Evolutionary conservation across 768 basidiomycete species (phyloP).

Genomic region (Panellus pusillus): DNA sequence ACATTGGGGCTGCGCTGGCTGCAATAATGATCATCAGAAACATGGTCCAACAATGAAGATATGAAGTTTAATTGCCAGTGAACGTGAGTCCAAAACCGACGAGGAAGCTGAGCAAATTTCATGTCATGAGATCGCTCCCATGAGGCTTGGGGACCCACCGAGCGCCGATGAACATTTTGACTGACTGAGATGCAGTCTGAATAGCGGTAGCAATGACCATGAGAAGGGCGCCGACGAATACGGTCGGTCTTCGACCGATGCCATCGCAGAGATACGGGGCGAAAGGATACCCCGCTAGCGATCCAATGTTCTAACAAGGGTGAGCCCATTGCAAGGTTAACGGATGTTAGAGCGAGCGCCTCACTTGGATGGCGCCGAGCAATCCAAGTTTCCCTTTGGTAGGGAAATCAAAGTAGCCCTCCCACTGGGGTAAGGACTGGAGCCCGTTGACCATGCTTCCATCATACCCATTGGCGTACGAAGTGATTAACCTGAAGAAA

Average conservation of each 20-base stretch:
- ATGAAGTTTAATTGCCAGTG: constrained; percentile 30
- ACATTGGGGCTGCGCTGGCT: constrained; percentile 74
- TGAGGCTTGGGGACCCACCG: constrained; percentile 41
- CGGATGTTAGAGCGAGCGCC: background rate
- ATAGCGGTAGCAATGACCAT: constrained; percentile 69
- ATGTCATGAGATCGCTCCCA: constrained; percentile 3
- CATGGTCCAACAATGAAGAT: too few species aligned
- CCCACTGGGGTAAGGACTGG: constrained; percentile 68
- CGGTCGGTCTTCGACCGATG: constrained; percentile 63
- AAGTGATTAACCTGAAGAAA: constrained; percentile 53
- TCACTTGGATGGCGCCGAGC: constrained; percentile 72
- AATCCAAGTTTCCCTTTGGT: constrained; percentile 59
- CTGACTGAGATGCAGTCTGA: constrained; percentile 68
- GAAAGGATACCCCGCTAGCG: constrained; percentile 66
- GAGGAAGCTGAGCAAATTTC: constrained; percentile 45
- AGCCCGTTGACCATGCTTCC: constrained; percentile 82
- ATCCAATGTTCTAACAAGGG: constrained; percentile 62
- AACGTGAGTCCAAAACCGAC: constrained; percentile 79
- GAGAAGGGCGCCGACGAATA: constrained; percentile 66
- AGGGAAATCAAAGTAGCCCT: constrained; percentile 58
- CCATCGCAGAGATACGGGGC: constrained; percentile 72
- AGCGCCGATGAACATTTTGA: constrained; percentile 80
- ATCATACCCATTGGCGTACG: constrained; percentile 75
- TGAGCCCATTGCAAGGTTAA: background rate
- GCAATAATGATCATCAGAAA: too few species aligned